Base-by-base conservation (phyloP, 2,329 filamentous ascomycete genomes). In the Exophiala alcalophila region DNA sequence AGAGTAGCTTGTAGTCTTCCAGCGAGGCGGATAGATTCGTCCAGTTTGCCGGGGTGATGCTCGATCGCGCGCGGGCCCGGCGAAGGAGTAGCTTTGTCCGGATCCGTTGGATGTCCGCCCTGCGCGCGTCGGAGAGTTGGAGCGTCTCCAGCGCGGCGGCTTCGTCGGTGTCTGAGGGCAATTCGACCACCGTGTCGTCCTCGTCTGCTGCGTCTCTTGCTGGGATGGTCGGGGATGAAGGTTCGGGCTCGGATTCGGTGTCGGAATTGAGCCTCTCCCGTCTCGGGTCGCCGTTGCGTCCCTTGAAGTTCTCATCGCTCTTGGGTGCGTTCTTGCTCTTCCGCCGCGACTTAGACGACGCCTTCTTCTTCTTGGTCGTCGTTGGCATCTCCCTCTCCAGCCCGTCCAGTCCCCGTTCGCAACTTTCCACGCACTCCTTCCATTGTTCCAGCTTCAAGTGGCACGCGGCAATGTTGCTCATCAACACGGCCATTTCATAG, bases 381-480 rank as follows among this genome's bases (percentile, higher is more conserved):
- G 61, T 66, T 3, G 72, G 71, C 31, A 76, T 63, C 16, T 91
- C 58, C 19, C 76, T 73, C 48, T 84, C 80, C n/a, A 97, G 67
- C 1, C 77, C 74, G 8, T 90, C 83, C 0, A 97, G 61, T 2
- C 87, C 83, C 8, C 77, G 72, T 0, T 81, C 85, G 1, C 90
- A 89, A 7, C 78, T 75, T 34, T 83, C 81, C 29, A 89, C 76
- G 7, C 88, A 86, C 20, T 86, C 81, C 54, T 90, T 88, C 86
- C 89, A 96, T 49, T 91, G 83, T 48, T 81, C 74, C 3, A 94
- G 71, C 62, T 94, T 94, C 40, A 97, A 64, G 57, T 95, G 80
- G 61, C 89, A 95, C 7, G 90, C 91, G 2, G 91, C 78, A 53
- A 96, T 83, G 68, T 97, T 97, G 61, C 85, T 89, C 46, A 83